Evolutionary conservation across 1,139 yeast species (phyloP).

Genomic region (Kodamaea suecica): DNA sequence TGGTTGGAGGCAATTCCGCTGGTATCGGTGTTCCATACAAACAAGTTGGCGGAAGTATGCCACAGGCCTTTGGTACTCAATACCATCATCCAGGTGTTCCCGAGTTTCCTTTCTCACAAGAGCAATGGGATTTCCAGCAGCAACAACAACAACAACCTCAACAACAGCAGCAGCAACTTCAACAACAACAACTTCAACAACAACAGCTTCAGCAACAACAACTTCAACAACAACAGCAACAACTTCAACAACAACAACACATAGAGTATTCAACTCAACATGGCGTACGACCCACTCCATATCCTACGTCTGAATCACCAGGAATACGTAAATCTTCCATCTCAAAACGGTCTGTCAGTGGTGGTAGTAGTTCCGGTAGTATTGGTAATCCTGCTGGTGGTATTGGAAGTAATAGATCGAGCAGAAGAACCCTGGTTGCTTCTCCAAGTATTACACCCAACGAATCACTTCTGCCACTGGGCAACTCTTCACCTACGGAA

Average conservation of each 20-base stretch:
- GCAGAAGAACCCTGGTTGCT: slow-evolving; percentile 7
- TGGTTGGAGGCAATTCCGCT: too few relatives aligned
- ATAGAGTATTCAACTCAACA: slow-evolving; percentile 2
- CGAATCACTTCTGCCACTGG: slow-evolving; percentile 2
- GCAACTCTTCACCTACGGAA: slow-evolving; percentile 1
- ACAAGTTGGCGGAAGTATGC: too few relatives aligned
- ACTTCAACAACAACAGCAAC: slow-evolving; percentile 8
- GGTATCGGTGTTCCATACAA: too few relatives aligned
- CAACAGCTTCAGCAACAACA: slow-evolving; percentile 6
- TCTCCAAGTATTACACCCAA: slow-evolving; percentile 7
- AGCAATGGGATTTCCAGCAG: slow-evolving; percentile 4
- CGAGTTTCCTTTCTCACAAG: too few relatives aligned
- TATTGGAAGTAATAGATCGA: too few relatives aligned
- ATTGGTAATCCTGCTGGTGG: too few relatives aligned
- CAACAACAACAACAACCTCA: slow-evolving; percentile 7
- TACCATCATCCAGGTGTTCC: too few relatives aligned
- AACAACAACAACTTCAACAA: too few relatives aligned
- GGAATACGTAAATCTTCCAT: not conserved
- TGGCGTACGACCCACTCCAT: slow-evolving; percentile 9
- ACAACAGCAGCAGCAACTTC: slow-evolving; percentile 1
- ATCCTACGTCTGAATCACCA: slow-evolving; percentile 7
- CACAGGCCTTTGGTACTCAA: too few relatives aligned
- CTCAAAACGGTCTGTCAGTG: not conserved
- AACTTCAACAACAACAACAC: slow-evolving; percentile 2
- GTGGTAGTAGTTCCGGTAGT: slow-evolving; percentile 1